Evolutionary conservation across 805 yeast species (phyloP).

Genomic region (Saturnispora besseyi): DNA sequence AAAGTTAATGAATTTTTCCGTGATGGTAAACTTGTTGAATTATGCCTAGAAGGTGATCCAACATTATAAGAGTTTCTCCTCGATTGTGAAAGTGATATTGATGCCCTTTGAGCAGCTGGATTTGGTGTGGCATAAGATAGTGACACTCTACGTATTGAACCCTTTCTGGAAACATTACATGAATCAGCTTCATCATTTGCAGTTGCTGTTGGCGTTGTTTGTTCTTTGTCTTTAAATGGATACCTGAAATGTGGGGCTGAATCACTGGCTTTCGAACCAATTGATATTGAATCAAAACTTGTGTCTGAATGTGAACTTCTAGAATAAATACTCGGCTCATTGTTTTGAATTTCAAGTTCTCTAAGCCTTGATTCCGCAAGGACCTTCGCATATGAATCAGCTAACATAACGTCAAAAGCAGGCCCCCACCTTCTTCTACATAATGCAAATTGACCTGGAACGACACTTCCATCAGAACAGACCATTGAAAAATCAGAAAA

Average conservation of each 20-base stretch:
- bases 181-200: conserved; percentile 14
- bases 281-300: conserved; percentile 12
- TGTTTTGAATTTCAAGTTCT: neutral
- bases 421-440: conserved; percentile 72
- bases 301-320: neutral
- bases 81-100: conserved; percentile 13
- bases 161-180: conserved; percentile 11
- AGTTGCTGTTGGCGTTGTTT: neutral
- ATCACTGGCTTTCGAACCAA: conserved; percentile 7
- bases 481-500: conserved; percentile 66
- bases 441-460: conserved; percentile 51
- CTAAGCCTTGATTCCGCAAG: conserved; percentile 24
- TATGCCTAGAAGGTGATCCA: conserved; percentile 10
- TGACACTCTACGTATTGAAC: conserved; percentile 10
- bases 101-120: conserved; percentile 9
- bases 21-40: conserved; percentile 9
- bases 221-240: conserved; percentile 52
- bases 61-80: conserved; percentile 18
- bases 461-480: conserved; percentile 59
- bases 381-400: conserved; percentile 58
- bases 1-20: conserved; percentile 14
- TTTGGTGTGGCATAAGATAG: conserved; percentile 3
- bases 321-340: conserved; percentile 3
- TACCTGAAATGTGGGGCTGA: conserved; percentile 51
- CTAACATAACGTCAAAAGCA: conserved; percentile 51